These are phyloP conservation scores for Canavalia gladiata DNA, from an alignment of 306 rosid species.

Conservation along the genomic window DNA sequence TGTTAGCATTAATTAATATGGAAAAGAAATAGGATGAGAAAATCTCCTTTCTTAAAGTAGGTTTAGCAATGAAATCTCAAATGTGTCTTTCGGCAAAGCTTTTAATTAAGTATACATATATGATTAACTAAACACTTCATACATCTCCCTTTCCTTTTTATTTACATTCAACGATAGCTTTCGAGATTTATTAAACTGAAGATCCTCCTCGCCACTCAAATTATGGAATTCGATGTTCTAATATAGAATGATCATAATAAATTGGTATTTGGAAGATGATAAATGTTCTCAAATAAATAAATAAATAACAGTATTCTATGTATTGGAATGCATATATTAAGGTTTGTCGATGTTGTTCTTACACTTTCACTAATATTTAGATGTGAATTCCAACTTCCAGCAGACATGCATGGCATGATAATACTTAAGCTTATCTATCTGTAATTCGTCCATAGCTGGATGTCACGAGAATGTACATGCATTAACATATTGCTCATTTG, in stretches of 20 bases:
- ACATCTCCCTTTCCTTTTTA: not conserved
- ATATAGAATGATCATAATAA: not conserved
- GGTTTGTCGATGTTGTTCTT: not conserved
- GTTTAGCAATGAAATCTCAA: not conserved
- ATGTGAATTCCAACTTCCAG: not conserved
- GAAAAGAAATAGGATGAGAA: not conserved
- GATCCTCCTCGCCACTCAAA: not conserved
- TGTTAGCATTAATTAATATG: not conserved
- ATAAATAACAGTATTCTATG: not conserved
- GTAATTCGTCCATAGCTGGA: constrained; percentile 36
- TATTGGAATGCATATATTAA: not conserved
- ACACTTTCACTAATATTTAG: not conserved
- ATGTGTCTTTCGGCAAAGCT: constrained; percentile 13
- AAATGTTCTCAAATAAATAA: not conserved
- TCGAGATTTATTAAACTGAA: not conserved
- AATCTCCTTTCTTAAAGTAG: constrained; percentile 18
- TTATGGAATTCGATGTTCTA: not conserved
- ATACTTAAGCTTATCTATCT: not conserved
- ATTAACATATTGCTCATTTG: constrained; percentile 39
- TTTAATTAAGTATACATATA: not conserved
- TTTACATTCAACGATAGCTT: not conserved
- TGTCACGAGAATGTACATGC: constrained; percentile 41
- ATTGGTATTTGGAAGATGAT: not conserved
- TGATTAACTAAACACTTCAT: not conserved
- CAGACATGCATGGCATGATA: not conserved